Conservation (phyloP, 176 grass and related monocot species). For the Musa schizocarpa region DNA sequence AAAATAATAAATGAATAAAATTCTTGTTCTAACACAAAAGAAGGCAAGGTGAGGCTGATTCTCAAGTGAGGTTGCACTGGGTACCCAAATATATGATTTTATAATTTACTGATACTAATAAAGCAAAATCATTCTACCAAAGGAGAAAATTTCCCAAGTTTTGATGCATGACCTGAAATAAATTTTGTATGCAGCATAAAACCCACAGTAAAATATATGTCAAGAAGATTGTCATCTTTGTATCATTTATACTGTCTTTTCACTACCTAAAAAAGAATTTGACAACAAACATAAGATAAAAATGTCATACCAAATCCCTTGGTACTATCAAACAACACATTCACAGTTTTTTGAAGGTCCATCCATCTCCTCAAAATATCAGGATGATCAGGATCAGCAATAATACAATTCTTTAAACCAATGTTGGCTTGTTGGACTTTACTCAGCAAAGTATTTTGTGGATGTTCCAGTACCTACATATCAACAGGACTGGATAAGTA, state of each 20-base stretch:
- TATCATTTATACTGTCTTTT: conserved; percentile 1
- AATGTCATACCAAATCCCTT: conserved; percentile 47
- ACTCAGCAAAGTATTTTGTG: conserved; percentile 71
- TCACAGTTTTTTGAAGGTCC: conserved; percentile 67
- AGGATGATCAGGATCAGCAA: conserved; percentile 23
- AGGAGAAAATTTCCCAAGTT: neutral
- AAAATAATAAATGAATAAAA: conserved; percentile 20
- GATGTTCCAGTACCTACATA: conserved; percentile 75
- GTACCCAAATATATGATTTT: neutral
- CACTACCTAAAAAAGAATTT: neutral
- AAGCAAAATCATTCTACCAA: neutral
- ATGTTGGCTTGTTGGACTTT: conserved; percentile 73
- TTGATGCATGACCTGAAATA: neutral
- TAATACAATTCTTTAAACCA: conserved; percentile 27
- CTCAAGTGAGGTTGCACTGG: too few relatives aligned
- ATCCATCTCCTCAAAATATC: conserved; percentile 79
- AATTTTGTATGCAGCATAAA: neutral
- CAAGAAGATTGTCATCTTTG: neutral
- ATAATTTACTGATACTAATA: neutral
- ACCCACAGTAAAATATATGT: neutral
- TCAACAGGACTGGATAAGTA: neutral
- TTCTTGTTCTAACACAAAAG: neutral
- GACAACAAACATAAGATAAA: conserved; percentile 9
- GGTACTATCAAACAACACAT: conserved; percentile 74
- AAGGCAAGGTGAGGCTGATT: neutral